Conservation (phyloP, 2,329 filamentous ascomycete species). For the Albifimbria verrucaria region DNA sequence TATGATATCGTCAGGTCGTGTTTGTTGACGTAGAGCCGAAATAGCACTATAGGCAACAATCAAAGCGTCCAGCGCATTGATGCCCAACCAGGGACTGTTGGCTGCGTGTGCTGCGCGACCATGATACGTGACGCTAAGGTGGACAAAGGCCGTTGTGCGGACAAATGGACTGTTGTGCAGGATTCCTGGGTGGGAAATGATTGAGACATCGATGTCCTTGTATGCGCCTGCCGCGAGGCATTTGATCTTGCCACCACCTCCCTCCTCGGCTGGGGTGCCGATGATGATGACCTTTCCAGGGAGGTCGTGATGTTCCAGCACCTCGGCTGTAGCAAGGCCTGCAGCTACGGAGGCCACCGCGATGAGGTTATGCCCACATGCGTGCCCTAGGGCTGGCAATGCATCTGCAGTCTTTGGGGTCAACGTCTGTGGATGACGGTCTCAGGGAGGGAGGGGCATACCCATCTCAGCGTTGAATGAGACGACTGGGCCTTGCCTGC, state of each 20-base stretch:
- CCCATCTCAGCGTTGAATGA: slow-evolving; percentile 33
- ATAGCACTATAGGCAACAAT: slow-evolving; percentile 46
- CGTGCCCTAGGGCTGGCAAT: slow-evolving; percentile 47
- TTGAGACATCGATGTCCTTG: slow-evolving; percentile 25
- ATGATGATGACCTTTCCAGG: slow-evolving; percentile 27
- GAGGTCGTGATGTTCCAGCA: slow-evolving; percentile 3
- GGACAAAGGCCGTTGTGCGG: slow-evolving; percentile 47
- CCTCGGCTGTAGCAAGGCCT: slow-evolving; percentile 21
- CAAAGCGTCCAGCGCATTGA: slow-evolving; percentile 57
- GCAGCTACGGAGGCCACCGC: slow-evolving; percentile 44
- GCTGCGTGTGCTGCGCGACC: slow-evolving; percentile 56
- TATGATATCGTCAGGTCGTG: slow-evolving; percentile 46
- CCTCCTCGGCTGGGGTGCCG: slow-evolving; percentile 53
- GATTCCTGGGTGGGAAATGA: slow-evolving; percentile 32
- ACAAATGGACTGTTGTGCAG: slow-evolving; percentile 43
- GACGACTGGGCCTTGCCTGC: slow-evolving; percentile 29
- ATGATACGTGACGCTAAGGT: slow-evolving; percentile 48
- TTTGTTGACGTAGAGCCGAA: slow-evolving; percentile 53
- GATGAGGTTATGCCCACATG: slow-evolving; percentile 54
- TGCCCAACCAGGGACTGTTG: slow-evolving; percentile 54
- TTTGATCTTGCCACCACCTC: slow-evolving; percentile 48
- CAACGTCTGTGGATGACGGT: neutral
- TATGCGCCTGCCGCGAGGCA: slow-evolving; percentile 43
- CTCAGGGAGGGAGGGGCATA: neutral
- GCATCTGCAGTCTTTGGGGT: slow-evolving; percentile 41